Evolutionary conservation across 1,139 yeast genomes (phyloP).

Genomic region (Sugiyamaella xylanicola): DNA sequence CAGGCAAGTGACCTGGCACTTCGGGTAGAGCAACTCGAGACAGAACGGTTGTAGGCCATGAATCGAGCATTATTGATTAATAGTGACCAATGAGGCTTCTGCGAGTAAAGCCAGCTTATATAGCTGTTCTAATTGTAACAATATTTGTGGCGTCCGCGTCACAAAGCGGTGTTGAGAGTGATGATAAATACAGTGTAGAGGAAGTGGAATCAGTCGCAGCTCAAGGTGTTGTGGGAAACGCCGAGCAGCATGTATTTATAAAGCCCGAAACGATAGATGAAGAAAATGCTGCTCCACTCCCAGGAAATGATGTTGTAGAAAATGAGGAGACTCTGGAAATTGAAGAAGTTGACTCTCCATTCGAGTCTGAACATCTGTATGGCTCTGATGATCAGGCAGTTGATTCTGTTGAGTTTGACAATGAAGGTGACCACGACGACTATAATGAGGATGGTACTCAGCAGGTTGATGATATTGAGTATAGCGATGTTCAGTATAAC

Average conservation of each 20-base stretch:
- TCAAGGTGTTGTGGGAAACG: no score
- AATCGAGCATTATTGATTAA: background rate
- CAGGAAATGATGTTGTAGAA: no score
- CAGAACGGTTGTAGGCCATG: background rate
- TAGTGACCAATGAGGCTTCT: slow-evolving; percentile 4
- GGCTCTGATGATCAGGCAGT: background rate
- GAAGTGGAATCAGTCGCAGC: no score
- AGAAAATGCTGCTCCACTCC: no score
- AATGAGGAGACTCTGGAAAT: background rate
- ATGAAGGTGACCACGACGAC: background rate
- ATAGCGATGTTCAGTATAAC: no score
- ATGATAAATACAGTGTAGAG: no score
- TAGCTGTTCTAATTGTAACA: background rate
- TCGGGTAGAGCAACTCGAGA: background rate
- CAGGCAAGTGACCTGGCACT: background rate
- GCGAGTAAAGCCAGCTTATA: background rate
- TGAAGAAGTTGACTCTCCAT: background rate
- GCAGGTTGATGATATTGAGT: no score
- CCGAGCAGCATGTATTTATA: no score
- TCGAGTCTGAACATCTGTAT: background rate
- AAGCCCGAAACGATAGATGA: no score
- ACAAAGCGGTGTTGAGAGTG: background rate
- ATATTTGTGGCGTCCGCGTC: background rate
- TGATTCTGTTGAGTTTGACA: background rate
- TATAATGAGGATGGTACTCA: background rate